Evolutionary conservation across 495 filamentous ascomycete genomes (phyloP).

Genomic region (Neurospora sp.): DNA sequence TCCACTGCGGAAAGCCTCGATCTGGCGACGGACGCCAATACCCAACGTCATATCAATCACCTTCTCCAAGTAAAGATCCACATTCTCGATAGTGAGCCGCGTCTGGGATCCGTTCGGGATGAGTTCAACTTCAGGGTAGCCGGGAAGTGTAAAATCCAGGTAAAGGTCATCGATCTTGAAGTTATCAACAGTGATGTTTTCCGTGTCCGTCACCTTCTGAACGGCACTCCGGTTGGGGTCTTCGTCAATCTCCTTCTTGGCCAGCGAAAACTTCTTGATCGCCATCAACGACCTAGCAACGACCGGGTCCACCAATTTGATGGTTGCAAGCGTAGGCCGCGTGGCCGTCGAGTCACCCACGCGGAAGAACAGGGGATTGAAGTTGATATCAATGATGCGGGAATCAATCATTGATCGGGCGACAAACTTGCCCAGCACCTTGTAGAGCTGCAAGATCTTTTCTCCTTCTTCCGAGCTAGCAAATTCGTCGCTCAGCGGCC

Average conservation of each 20-base stretch:
- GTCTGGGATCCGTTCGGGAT: conserved; percentile 60
- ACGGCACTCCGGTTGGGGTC: conserved; percentile 50
- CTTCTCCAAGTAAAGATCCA: conserved; percentile 74
- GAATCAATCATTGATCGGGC: conserved; percentile 98
- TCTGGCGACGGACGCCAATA: conserved; percentile 74
- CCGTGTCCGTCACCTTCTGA: conserved; percentile 59
- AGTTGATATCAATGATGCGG: conserved; percentile 93
- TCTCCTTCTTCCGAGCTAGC: conserved; percentile 64
- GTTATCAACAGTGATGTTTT: conserved; percentile 60
- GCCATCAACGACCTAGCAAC: conserved; percentile 78
- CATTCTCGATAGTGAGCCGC: conserved; percentile 78
- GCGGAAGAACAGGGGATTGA: conserved; percentile 97
- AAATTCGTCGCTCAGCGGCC: conserved; percentile 77
- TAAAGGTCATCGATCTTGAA: conserved; percentile 75
- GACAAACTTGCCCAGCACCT: conserved; percentile 93
- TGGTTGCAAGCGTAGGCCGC: conserved; percentile 79
- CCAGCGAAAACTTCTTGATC: conserved; percentile 75
- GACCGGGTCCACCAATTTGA: conserved; percentile 79
- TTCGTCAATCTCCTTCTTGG: conserved; percentile 71
- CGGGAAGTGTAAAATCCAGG: conserved; percentile 89
- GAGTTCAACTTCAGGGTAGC: conserved; percentile 84
- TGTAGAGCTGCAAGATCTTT: conserved; percentile 78
- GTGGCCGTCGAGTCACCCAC: conserved; percentile 69
- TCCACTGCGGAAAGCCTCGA: conserved; percentile 81
- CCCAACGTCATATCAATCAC: conserved; percentile 90